These are phyloP conservation scores for Cymbidium sinense DNA, from an alignment of 106 monocot species.

Conservation along the genomic window DNA sequence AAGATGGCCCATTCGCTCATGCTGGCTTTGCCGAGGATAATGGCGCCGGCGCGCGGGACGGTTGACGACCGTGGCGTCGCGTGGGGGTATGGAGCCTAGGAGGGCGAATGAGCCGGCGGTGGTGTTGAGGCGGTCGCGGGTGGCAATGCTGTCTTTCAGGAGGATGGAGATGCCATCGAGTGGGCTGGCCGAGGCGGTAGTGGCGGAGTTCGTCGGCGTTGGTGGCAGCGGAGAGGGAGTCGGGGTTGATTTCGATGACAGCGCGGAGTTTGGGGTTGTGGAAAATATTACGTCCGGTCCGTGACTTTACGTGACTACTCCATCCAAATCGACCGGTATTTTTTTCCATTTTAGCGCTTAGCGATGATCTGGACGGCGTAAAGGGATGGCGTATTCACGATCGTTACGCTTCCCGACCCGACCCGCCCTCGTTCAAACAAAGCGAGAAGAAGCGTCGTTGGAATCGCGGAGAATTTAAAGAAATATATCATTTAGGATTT, in stretches of 20 bases:
- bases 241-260: slow-evolving; percentile 47
- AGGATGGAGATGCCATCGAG: slow-evolving; percentile 47
- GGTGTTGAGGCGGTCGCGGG: slow-evolving; percentile 47
- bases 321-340: too few species aligned
- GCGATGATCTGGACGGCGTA: too few species aligned
- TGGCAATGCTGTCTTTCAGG: slow-evolving; percentile 54
- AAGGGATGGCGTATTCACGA: too few species aligned
- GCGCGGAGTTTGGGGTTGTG: slow-evolving; percentile 38
- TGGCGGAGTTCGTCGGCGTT: slow-evolving; percentile 18
- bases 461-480: too few species aligned
- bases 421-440: too few species aligned
- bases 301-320: too few species aligned
- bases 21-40: slow-evolving; percentile 72
- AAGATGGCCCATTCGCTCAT: slow-evolving; percentile 64
- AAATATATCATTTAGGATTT: too few species aligned
- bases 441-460: too few species aligned
- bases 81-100: slow-evolving; percentile 31
- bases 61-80: slow-evolving; percentile 46
- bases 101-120: slow-evolving; percentile 65
- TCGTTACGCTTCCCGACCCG: too few species aligned
- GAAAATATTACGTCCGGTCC: too few species aligned
- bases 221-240: slow-evolving; percentile 28
- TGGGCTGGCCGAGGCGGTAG: not conserved
- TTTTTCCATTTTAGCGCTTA: too few species aligned
- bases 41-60: slow-evolving; percentile 51